Base-by-base conservation (phyloP, 495 filamentous ascomycete genomes). In the Trichoderma virens region DNA sequence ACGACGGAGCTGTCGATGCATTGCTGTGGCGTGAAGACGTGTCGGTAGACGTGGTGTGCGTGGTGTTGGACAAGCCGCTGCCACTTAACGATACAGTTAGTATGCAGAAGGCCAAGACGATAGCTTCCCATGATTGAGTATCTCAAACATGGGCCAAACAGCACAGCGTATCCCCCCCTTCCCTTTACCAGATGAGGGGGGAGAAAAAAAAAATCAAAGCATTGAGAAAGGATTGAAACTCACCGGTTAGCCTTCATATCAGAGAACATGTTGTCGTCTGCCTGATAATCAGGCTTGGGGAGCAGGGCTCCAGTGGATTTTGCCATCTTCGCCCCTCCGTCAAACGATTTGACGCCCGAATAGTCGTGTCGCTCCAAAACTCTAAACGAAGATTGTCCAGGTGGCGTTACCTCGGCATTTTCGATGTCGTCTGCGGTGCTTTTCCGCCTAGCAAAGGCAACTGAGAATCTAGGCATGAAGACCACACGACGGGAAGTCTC, bases 11-110 rank as follows among this genome's bases (percentile, higher is more conserved):
- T 20, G 88, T 91, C 6, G 89, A 90, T 18, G 86, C 84, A 63
- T 89, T 89, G 70, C 88, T 90, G 66, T 89, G 79, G 60, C 87
- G 85, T 13, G 85, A 87, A 8, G 88, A 88, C 68, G 85, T 86
- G 67, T 91, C 85, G 62, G 78, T 79, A 20, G 83, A 85, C 7
- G 78, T 81, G 28, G 82, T 79, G 64, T 87, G 86, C 66, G 85
- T 86, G 20, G 78, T 83, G 67, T 87, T 85, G 47, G 86, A 87
- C 30, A 82, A 86, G 63, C 85, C 86, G 73, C 87, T 89, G 62
- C 82, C 82, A 71, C 82, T 85, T 39, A 67, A 61, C 62, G 67
- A 68, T 65, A 70, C 62, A 72, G 71, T 74, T 69, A 70, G 67
- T 28, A 63, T 41, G 18, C 16, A 16, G 34, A 45, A n/a, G 31